These are phyloP conservation scores for Cystobasidium ongulense DNA, from an alignment of 768 basidiomycete species.

Conservation along the genomic window DNA sequence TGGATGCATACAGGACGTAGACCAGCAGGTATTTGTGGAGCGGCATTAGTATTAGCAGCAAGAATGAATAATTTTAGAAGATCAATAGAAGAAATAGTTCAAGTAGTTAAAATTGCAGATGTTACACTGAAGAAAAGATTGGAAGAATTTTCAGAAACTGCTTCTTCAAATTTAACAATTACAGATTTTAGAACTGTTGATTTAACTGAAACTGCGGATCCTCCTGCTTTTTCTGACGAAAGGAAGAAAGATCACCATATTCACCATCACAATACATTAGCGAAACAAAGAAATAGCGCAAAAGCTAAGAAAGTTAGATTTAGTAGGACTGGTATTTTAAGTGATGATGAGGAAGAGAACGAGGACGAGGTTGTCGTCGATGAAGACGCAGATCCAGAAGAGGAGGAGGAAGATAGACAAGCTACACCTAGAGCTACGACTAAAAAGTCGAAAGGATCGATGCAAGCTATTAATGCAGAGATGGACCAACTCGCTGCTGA, in stretches of 20 bases:
- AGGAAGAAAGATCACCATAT: conserved; percentile 19
- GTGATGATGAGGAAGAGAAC: conserved; percentile 69
- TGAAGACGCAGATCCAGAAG: conserved; percentile 71
- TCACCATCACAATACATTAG: conserved; percentile 40
- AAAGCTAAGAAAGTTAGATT: conserved; percentile 24
- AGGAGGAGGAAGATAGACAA: conserved; percentile 59
- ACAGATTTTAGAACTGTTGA: conserved; percentile 82
- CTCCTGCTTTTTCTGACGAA: conserved; percentile 61
- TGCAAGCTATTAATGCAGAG: conserved; percentile 8
- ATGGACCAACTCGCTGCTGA: conserved; percentile 21
- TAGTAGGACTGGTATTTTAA: neutral
- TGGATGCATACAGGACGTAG: conserved; percentile 95
- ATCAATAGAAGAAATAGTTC: conserved; percentile 88
- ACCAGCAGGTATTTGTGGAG: conserved; percentile 95
- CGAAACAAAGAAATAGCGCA: conserved; percentile 38
- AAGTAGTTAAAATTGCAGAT: conserved; percentile 98
- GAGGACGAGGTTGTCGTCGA: conserved; percentile 66
- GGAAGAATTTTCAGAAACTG: conserved; percentile 87
- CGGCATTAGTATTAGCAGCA: conserved; percentile 84
- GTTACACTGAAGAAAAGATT: conserved; percentile 84
- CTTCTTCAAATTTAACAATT: conserved; percentile 73
- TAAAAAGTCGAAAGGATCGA: neutral
- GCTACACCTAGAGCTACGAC: neutral
- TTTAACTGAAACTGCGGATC: conserved; percentile 85
- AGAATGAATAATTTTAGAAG: conserved; percentile 97